Evolutionary conservation across 2,329 filamentous ascomycete species (phyloP).

Genomic region (Stachybotrys chlorohalonatus): DNA sequence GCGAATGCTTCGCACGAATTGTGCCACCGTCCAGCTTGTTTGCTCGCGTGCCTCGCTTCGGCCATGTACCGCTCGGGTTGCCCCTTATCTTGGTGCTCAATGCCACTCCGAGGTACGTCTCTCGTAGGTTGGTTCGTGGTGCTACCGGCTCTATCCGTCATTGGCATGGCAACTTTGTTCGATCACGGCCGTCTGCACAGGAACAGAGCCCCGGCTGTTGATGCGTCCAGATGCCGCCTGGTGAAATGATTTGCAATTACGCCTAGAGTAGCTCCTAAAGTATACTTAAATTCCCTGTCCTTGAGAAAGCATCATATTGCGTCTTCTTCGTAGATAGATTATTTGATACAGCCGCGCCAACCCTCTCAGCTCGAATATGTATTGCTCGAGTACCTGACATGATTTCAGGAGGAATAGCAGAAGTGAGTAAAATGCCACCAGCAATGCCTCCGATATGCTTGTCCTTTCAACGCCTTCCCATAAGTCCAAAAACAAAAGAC

Average conservation of each 20-base stretch:
- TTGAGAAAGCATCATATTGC: too few relatives aligned
- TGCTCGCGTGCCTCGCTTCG: too few relatives aligned
- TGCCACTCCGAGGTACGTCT: too few relatives aligned
- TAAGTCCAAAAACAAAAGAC: not conserved
- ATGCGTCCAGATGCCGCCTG: not conserved
- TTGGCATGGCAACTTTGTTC: not conserved
- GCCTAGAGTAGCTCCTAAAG: not conserved
- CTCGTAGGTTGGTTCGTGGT: too few relatives aligned
- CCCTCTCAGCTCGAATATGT: not conserved
- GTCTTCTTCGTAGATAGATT: too few relatives aligned
- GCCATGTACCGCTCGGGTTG: too few relatives aligned
- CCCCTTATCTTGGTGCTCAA: too few relatives aligned
- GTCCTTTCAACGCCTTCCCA: not conserved
- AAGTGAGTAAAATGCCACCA: not conserved
- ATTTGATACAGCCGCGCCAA: not conserved
- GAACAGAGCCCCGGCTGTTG: not conserved
- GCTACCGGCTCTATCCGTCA: not conserved
- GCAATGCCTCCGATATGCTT: not conserved
- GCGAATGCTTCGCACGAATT: too few relatives aligned
- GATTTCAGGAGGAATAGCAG: not conserved
- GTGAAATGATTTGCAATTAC: not conserved
- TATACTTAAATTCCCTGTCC: too few relatives aligned
- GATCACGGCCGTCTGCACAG: not conserved
- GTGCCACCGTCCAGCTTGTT: too few relatives aligned
- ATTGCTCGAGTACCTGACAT: not conserved